Base-by-base conservation (phyloP, 345 rosid genomes). In the Boechera divaricarpa region DNA sequence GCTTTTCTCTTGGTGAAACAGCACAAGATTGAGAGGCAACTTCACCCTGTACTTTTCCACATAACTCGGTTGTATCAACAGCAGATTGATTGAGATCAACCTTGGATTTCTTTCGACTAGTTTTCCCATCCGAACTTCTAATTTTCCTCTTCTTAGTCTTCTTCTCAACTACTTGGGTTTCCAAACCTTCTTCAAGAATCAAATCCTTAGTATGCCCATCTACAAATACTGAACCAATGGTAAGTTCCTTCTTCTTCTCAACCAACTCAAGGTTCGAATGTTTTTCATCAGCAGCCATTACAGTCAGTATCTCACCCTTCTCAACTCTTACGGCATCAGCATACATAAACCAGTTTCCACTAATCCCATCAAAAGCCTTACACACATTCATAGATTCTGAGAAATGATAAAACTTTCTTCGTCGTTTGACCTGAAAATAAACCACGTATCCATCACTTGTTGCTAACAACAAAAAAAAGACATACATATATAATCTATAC, bases 341-440 rank as follows among this genome's bases (percentile, higher is more conserved):
- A 36, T 41, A 68, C 57, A 90, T 72, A 77, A 80, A 87, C 96
- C 94, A 87, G 67, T 61, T 63, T 47, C 53, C 71, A 26, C 57
- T 59, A 8, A 81, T 35, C 13, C 89, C 86, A 28, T 36, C 51
- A 69, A 90, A 90, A n/a, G 81, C 91, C 76, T 69, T 84, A 52
- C 10, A 76, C 29, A 89, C 82, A 28, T 56, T 66, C 86, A 86
- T 82, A 52, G 86, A 80, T 52, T 90, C 96, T 0, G 84, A 63
- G 41, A 90, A 72, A 66, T 79, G 78, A 78, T 85, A 92, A 69
- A 78, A 81, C 10, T 10, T 7, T 13, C 90, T 90, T 76, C 70
- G 77, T 15, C 91, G 84, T 75, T 81, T 80, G 13, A 36, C 26
- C 65, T 59, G 45, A 32, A 32, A 16, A 18, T 1, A 12, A 42